Base-by-base conservation (phyloP, 2,329 filamentous ascomycete genomes). In the Claviceps paspali region DNA sequence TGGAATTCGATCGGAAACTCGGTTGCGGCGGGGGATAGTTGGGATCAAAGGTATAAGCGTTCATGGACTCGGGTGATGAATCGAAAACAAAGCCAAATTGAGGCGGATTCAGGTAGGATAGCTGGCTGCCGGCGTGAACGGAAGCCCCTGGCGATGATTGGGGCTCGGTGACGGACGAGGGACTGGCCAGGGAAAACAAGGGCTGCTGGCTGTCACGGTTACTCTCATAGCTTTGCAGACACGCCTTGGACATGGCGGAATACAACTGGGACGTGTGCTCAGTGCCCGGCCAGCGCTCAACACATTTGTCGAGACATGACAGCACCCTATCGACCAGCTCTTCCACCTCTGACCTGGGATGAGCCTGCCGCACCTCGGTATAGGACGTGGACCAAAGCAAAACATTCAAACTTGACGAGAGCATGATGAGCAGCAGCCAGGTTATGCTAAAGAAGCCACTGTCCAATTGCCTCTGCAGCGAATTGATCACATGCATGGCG, bases 361-460 rank as follows among this genome's bases (percentile, higher is more conserved):
- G 80, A 14, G 73, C 65, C 38, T 73, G 70, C 32, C 91, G 79
- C 18, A 96, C 78, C 45, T 88, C 81, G 3, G 79, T 70, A 51
- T 93, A 95, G 1, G 87, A 93, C 6, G 93, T 70, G 2, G 82
- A 76, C 91, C 91, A 98, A 1, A 98, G 69, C 35, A 95, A 72
- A 5, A 84, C 87, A 52, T 94, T 95, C 40, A 96, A 70, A 4
- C 83, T 78, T 76, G 92, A 91, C 61, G 92, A 95, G 29, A 96
- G 70, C 15, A 81, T 78, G 41, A 94, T 71, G 1, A 93, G 75
- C 51, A 94, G 94, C 30, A 94, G 79, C 88, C 88, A 96, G 1
- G 87, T 95, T 42, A 95, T 68, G 52, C 95, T 88, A 9, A 91
- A 75, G 17, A 76, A 77, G 11, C 73, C 70, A 12, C 71, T 76